phyloP scores from a whole-genome alignment of 371 early-diverging fungal genomes.

The Saksenaea oblongispora region DNA sequence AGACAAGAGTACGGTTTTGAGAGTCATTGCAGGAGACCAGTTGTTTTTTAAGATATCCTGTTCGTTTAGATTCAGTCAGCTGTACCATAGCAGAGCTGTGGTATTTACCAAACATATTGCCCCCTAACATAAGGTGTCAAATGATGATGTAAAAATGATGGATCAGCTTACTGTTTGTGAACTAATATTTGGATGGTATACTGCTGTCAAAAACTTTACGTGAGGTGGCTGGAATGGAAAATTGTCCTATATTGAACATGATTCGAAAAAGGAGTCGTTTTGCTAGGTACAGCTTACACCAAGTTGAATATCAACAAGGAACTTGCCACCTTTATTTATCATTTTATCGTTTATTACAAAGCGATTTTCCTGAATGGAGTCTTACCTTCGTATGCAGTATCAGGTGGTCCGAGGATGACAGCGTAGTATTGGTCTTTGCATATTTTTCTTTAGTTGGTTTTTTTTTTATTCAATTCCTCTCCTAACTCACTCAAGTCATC shows the following conservation, averaged over 20 bases:
- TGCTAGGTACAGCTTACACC: not conserved
- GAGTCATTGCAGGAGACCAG: not conserved
- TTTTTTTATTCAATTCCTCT: not conserved
- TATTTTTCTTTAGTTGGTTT: not conserved
- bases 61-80: not conserved
- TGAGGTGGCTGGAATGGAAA: not conserved
- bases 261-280: not conserved
- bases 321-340: not conserved
- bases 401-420: not conserved
- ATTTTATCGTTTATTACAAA: not conserved
- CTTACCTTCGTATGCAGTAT: not conserved
- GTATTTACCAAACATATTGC: not conserved
- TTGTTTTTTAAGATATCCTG: conserved; percentile 2
- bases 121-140: not conserved
- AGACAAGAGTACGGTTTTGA: not conserved
- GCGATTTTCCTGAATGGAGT: not conserved
- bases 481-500: not conserved
- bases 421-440: not conserved
- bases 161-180: not conserved
- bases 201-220: not conserved
- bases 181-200: not conserved
- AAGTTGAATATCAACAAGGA: not conserved
- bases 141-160: not conserved
- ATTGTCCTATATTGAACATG: not conserved
- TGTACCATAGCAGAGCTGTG: not conserved